Base-by-base conservation (phyloP, 495 filamentous ascomycete species). In the Aspergillus diversus region DNA sequence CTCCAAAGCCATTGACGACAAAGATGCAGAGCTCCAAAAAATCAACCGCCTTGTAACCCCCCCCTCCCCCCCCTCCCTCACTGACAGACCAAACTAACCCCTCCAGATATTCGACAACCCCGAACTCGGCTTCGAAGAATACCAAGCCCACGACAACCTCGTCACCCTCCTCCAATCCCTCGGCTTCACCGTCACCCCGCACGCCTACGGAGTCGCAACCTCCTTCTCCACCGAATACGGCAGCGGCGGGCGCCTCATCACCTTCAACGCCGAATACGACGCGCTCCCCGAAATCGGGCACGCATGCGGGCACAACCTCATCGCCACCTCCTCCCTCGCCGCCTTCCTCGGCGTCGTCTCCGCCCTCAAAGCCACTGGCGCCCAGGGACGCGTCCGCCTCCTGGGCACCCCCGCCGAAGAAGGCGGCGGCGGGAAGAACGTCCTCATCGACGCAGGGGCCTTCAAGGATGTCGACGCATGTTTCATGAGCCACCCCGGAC, bases 321-420 rank as follows among this genome's bases (percentile, higher is more conserved):
- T 88, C 62, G 83, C 84, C 3, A 86, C 75, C 0, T 75, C 78
- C 8, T 85, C 85, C 0, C 62, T 88, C 5, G 79, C 82, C 0
- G 84, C 72, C 2, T 85, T 78, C 11, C 69, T 90, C 5, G 83
- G 81, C 17, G 73, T 82, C 1, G 80, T 21, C 4, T 12, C 15
- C 8, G 46, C 46, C 3, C 46, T 74, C 0, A 67, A 68, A 37
- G 46, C 68, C 35, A 70, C 76, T 37, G 57, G 63, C 2, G 65
- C 86, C 3, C 61, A 67, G 0, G 87, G 87, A 7, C 83, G 81
- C 56, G 80, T 86, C 0, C 68, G 83, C 33, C 66, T 89, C 33
- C 81, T 89, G 31, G 87, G 87, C 31, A 88, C 86, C 0, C 87
- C 87, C 1, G 87, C 83, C 0, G 87, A 90, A 72, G 87, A 89